Percentiles rank a stretch among this genome's conserved stretches.
Evolutionary conservation across 352 stramenopile genomes (phyloP).

Genomic region (Pythium periplocum): DNA sequence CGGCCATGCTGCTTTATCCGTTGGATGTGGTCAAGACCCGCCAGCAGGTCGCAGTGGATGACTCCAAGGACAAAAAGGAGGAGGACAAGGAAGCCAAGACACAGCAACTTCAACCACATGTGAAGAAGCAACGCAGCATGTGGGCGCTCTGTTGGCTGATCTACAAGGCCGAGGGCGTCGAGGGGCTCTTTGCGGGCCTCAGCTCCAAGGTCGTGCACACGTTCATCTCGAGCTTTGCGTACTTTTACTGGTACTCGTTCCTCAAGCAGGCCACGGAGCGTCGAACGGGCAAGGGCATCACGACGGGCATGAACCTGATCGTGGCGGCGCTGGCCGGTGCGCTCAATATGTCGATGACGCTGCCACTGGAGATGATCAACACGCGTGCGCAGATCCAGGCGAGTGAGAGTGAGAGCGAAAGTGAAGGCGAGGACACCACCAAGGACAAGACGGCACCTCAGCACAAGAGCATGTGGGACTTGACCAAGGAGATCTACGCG

Average conservation of each 20-base stretch:
- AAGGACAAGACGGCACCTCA: slow-evolving; percentile 9
- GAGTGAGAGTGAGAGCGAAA: not conserved
- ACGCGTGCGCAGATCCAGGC: slow-evolving; percentile 67
- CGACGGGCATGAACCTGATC: slow-evolving; percentile 66
- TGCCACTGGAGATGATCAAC: slow-evolving; percentile 86
- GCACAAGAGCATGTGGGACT: slow-evolving; percentile 37
- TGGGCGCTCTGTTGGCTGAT: slow-evolving; percentile 57
- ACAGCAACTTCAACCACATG: no score
- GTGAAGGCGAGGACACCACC: slow-evolving; percentile 35
- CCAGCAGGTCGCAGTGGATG: slow-evolving; percentile 40
- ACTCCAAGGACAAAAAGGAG: slow-evolving; percentile 1
- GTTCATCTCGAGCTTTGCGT: slow-evolving; percentile 73
- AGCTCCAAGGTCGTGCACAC: slow-evolving; percentile 77
- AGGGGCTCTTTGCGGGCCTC: slow-evolving; percentile 60
- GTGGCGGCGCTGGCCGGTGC: slow-evolving; percentile 72
- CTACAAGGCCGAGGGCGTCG: slow-evolving; percentile 54
- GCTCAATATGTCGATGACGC: slow-evolving; percentile 86
- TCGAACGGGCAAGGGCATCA: slow-evolving; percentile 35
- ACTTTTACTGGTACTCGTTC: slow-evolving; percentile 86
- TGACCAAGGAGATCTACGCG: slow-evolving; percentile 59
- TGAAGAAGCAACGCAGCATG: slow-evolving; percentile 26
- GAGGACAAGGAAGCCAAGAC: no score
- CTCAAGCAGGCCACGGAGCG: slow-evolving; percentile 62
- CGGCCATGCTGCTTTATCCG: slow-evolving; percentile 64
- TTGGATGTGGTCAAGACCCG: slow-evolving; percentile 78